A percentile compares a stretch with the other conserved stretches of the same genome.
Evolutionary conservation across 202 grass and related monocot species (phyloP).

Genomic region (Brachypodium distachyon): DNA sequence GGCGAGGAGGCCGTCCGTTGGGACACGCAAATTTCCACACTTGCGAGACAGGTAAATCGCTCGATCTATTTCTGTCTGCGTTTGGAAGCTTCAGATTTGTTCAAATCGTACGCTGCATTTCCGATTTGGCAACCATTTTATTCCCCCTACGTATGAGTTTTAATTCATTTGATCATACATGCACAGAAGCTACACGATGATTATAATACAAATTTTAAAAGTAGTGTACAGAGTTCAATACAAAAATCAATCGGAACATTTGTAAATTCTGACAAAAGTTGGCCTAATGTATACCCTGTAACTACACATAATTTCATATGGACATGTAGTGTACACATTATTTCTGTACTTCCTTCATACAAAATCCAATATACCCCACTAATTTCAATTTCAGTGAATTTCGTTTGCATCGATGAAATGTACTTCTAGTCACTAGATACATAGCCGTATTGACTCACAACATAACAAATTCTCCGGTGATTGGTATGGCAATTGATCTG

Average conservation of each 20-base stretch:
- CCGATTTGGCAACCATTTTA: not conserved
- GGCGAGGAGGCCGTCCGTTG: constrained; percentile 20
- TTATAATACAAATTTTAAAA: not conserved
- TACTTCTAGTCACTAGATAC: too few relatives aligned
- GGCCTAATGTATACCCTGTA: not conserved
- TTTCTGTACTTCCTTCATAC: too few relatives aligned
- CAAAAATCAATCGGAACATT: not conserved
- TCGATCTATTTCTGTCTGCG: not conserved
- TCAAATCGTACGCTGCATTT: not conserved
- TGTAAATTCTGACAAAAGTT: not conserved
- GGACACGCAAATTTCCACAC: not conserved
- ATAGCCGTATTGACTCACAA: too few relatives aligned
- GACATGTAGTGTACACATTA: too few relatives aligned
- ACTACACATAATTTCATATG: too few relatives aligned
- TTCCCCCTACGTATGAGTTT: not conserved
- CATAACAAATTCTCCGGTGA: too few relatives aligned
- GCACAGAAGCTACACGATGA: too few relatives aligned
- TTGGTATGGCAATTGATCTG: not conserved
- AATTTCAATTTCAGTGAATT: too few relatives aligned
- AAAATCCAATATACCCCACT: too few relatives aligned
- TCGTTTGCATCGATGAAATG: too few relatives aligned
- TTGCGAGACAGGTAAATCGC: constrained; percentile 32
- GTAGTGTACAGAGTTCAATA: too few relatives aligned
- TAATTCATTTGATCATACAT: not conserved
- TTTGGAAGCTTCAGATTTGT: not conserved